Percentiles rank a stretch among this genome's conserved stretches.
Evolutionary conservation across 202 grass and related monocot species (phyloP).

Genomic region (Elaeis oleifera): DNA sequence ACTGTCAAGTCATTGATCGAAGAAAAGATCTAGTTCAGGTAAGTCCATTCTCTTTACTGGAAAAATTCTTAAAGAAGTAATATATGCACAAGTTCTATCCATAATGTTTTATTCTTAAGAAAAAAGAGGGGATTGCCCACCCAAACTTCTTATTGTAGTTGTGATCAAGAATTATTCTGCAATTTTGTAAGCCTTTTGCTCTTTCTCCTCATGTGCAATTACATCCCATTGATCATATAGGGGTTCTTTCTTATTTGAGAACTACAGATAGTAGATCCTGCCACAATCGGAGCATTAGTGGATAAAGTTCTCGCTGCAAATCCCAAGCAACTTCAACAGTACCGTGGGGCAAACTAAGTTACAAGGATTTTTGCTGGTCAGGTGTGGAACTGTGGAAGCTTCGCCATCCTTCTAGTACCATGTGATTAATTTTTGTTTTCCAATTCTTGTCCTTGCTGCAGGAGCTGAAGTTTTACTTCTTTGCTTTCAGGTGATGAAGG

Average conservation of each 20-base stretch:
- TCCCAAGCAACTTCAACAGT: slow-evolving; percentile 91
- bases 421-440: background rate
- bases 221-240: background rate
- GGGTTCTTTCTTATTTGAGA: slow-evolving; percentile 10
- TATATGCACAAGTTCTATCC: too few relatives aligned
- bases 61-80: background rate
- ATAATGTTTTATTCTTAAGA: too few relatives aligned
- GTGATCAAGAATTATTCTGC: too few relatives aligned
- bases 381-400: slow-evolving; percentile 27
- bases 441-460: background rate
- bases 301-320: slow-evolving; percentile 66
- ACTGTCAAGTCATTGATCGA: slow-evolving; percentile 76
- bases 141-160: too few relatives aligned
- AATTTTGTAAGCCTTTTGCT: too few relatives aligned
- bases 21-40: slow-evolving; percentile 96
- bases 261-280: slow-evolving; percentile 84
- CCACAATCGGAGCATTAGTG: slow-evolving; percentile 70
- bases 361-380: slow-evolving; percentile 87
- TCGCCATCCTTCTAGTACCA: too few relatives aligned
- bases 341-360: slow-evolving; percentile 78
- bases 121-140: too few relatives aligned
- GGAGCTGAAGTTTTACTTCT: background rate
- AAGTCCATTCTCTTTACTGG: slow-evolving; percentile 21
- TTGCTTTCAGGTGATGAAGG: slow-evolving; percentile 81
- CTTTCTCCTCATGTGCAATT: background rate